Evolutionary conservation across 768 basidiomycete genomes (phyloP).

Genomic region (Boletus insuetus): DNA sequence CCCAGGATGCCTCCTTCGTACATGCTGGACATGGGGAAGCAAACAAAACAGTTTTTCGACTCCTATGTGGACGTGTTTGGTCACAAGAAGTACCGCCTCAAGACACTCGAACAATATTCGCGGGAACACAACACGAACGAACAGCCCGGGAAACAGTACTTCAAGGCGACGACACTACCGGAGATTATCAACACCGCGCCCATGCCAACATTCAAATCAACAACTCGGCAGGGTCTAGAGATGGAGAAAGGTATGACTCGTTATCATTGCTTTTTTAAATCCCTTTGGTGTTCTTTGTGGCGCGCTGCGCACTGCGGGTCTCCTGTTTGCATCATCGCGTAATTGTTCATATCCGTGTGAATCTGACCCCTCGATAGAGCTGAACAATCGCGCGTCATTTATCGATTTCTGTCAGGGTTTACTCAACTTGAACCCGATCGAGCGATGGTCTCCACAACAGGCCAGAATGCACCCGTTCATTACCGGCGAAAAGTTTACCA

Average conservation of each 20-base stretch:
- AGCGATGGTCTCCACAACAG: conserved; percentile 97
- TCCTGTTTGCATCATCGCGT: conserved; percentile 5
- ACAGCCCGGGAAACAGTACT: conserved; percentile 98
- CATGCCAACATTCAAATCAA: conserved; percentile 81
- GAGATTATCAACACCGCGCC: conserved; percentile 97
- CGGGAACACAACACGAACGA: conserved; percentile 94
- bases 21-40: conserved; percentile 96
- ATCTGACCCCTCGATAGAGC: conserved; percentile 52
- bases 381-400: conserved; percentile 91
- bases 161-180: conserved; percentile 88
- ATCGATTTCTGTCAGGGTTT: conserved; percentile 97
- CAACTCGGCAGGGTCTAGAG: conserved; percentile 70
- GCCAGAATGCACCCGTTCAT: conserved; percentile 96
- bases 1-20: conserved; percentile 81
- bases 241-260: conserved; percentile 77
- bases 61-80: conserved; percentile 67
- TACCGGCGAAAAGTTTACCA: conserved; percentile 92
- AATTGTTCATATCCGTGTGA: conserved; percentile 7
- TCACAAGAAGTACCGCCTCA: conserved; percentile 83
- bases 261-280: not conserved
- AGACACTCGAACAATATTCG: conserved; percentile 92
- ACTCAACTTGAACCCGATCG: conserved; percentile 90
- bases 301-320: not conserved
- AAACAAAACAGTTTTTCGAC: conserved; percentile 92
- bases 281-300: not conserved